Evolutionary conservation across 129 eudicot species (phyloP).

Genomic region (Smallanthus sonchifolius): DNA sequence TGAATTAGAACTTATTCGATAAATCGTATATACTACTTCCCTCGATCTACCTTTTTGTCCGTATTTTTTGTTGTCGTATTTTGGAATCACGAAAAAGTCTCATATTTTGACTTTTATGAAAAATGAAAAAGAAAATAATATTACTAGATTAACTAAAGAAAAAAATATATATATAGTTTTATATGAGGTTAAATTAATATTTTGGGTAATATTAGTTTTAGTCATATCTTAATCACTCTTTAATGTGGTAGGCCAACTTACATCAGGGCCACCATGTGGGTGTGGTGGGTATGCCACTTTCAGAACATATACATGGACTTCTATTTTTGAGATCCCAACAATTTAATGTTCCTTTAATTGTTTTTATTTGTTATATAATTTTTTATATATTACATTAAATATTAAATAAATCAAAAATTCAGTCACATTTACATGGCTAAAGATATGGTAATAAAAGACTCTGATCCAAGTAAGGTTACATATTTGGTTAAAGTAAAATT

Average conservation of each 20-base stretch:
- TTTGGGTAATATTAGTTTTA: background rate
- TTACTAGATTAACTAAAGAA: background rate
- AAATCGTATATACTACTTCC: background rate
- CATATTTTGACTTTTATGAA: background rate
- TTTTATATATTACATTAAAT: background rate
- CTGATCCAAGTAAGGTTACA: background rate
- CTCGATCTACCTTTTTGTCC: background rate
- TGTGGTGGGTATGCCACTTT: constrained; percentile 7
- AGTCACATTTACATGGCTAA: background rate
- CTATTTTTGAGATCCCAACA: constrained; percentile 14
- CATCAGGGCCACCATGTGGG: constrained; percentile 10
- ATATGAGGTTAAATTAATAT: background rate
- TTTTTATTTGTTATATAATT: background rate
- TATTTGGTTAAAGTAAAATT: background rate
- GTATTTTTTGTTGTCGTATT: background rate
- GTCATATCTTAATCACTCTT: constrained; percentile 4
- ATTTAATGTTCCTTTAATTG: background rate
- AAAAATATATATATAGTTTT: background rate
- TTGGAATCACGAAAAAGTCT: background rate
- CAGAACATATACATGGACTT: constrained; percentile 11
- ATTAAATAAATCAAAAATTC: background rate
- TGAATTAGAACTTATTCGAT: background rate
- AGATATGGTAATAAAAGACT: background rate
- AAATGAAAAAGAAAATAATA: background rate
- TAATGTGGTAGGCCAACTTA: constrained; percentile 26